Conservation (phyloP, 805 yeast genomes). For the Nakazawaea wyomingensis region DNA sequence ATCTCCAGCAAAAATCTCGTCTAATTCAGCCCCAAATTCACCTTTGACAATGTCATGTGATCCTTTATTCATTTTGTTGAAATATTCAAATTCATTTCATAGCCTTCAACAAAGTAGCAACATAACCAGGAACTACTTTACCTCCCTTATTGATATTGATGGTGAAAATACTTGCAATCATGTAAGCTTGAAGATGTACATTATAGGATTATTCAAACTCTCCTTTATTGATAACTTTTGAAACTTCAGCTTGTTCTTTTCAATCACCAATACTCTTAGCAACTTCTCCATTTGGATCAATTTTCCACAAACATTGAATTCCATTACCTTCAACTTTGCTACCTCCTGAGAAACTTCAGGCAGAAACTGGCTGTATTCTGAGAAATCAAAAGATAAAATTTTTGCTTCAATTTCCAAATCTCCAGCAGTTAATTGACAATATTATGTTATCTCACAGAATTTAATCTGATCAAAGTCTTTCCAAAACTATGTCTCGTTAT, state of each 20-base stretch:
- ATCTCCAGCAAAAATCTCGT: too few relatives aligned
- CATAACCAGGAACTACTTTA: conserved; percentile 17
- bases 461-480: conserved; percentile 27
- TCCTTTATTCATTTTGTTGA: conserved; percentile 24
- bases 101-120: conserved; percentile 25
- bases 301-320: conserved; percentile 15
- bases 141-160: conserved; percentile 23
- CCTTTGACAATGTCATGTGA: too few relatives aligned
- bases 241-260: conserved; percentile 16
- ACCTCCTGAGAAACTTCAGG: conserved; percentile 24
- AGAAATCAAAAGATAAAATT: conserved; percentile 27
- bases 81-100: conserved; percentile 34
- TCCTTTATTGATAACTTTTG: conserved; percentile 16
- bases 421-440: conserved; percentile 26
- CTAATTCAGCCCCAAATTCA: too few relatives aligned
- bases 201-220: conserved; percentile 21
- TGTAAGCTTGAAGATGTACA: conserved; percentile 20
- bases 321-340: conserved; percentile 16
- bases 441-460: conserved; percentile 31
- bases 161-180: conserved; percentile 31
- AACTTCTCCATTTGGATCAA: conserved; percentile 16
- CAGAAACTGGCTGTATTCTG: conserved; percentile 24
- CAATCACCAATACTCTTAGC: conserved; percentile 19
- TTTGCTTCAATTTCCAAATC: conserved; percentile 23
- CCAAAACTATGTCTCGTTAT: conserved; percentile 27